Percentiles rank a stretch among this genome's conserved stretches.
These are phyloP conservation scores for Aspergillus taichungensis DNA, from an alignment of 495 filamentous ascomycete species.

Conservation along the genomic window DNA sequence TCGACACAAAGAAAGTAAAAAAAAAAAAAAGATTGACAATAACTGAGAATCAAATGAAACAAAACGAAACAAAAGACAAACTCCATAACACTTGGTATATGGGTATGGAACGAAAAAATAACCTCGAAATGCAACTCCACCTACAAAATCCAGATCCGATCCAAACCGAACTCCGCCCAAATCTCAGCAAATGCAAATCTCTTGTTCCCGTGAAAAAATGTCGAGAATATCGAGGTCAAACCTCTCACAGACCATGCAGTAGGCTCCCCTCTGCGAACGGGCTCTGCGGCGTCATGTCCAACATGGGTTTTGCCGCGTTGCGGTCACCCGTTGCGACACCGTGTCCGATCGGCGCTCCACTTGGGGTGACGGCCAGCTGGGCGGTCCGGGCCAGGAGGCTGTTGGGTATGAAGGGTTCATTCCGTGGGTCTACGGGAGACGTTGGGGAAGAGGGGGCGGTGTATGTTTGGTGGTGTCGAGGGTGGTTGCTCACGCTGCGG, in stretches of 20 bases:
- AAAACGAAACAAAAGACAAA: no score
- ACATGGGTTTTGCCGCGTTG: conserved; percentile 44
- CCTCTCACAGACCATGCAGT: conserved; percentile 25
- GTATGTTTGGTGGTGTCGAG: conserved; percentile 4
- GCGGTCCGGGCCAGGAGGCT: conserved; percentile 27
- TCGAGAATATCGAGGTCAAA: background rate
- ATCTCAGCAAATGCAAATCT: no score
- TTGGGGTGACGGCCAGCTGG: conserved; percentile 11
- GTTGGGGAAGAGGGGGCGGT: conserved; percentile 3
- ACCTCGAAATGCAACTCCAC: no score
- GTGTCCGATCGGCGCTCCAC: conserved; percentile 27
- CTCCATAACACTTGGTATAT: no score
- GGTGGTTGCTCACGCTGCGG: conserved; percentile 18
- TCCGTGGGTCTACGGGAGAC: conserved; percentile 11
- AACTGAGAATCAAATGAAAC: no score
- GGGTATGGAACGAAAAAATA: no score
- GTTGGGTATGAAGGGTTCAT: conserved; percentile 26
- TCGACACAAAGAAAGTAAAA: background rate
- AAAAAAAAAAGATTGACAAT: no score
- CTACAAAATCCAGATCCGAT: no score
- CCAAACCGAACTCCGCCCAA: background rate
- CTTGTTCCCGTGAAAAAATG: background rate
- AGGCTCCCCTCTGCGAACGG: conserved; percentile 50
- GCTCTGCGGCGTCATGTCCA: conserved; percentile 43
- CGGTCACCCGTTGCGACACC: conserved; percentile 46